These are phyloP conservation scores for Blastobotrys terrestris DNA, from an alignment of 805 yeast genomes.

Conservation along the genomic window DNA sequence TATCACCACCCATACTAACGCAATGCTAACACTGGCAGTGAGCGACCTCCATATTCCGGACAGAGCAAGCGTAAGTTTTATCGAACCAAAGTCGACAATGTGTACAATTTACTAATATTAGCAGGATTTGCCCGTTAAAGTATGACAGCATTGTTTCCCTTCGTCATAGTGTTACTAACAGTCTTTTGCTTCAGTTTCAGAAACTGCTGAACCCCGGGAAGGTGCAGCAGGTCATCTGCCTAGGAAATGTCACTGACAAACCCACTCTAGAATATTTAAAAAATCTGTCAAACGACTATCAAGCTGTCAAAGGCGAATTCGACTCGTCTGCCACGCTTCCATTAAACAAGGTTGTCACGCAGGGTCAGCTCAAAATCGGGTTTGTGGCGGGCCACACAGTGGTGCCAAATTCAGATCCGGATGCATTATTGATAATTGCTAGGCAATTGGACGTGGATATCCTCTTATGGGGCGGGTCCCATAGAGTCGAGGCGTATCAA, in stretches of 20 bases:
- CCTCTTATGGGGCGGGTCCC: slow-evolving; percentile 89
- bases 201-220: slow-evolving; percentile 79
- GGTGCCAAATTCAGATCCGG: slow-evolving; percentile 82
- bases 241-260: slow-evolving; percentile 73
- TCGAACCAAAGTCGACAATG: slow-evolving; percentile 9
- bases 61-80: slow-evolving; percentile 53
- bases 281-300: slow-evolving; percentile 63
- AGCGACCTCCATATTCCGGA: slow-evolving; percentile 92
- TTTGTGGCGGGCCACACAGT: slow-evolving; percentile 77
- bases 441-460: slow-evolving; percentile 90
- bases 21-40: slow-evolving; percentile 69
- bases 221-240: slow-evolving; percentile 74
- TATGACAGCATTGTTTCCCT: slow-evolving; percentile 14
- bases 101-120: background rate
- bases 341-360: slow-evolving; percentile 54
- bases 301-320: slow-evolving; percentile 75
- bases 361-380: slow-evolving; percentile 73
- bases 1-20: background rate
- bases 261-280: slow-evolving; percentile 59
- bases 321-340: slow-evolving; percentile 51
- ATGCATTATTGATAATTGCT: slow-evolving; percentile 73
- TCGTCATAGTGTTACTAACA: background rate
- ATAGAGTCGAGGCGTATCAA: slow-evolving; percentile 86
- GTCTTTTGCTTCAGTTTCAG: slow-evolving; percentile 45
- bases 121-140: slow-evolving; percentile 43